These are phyloP conservation scores for Phaffomyces opuntiae DNA, from an alignment of 805 yeast species.

Conservation along the genomic window DNA sequence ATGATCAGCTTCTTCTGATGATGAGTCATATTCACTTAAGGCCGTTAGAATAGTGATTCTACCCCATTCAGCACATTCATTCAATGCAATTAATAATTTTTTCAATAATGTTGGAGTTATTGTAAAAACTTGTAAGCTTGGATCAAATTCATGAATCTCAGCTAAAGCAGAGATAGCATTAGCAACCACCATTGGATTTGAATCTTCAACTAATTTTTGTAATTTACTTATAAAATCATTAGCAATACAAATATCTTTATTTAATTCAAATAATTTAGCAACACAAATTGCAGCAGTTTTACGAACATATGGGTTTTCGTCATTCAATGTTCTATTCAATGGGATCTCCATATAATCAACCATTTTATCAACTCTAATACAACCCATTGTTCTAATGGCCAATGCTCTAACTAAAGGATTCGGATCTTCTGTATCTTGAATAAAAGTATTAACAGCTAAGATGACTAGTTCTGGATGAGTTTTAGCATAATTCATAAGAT, in stretches of 20 bases:
- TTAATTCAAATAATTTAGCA: slow-evolving; percentile 86
- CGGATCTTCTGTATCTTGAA: slow-evolving; percentile 90
- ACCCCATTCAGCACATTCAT: slow-evolving; percentile 99
- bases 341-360: slow-evolving; percentile 93
- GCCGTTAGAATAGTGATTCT: slow-evolving; percentile 84
- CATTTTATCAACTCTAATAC: slow-evolving; percentile 92
- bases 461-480: slow-evolving; percentile 93
- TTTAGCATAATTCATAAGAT: slow-evolving; percentile 96
- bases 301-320: slow-evolving; percentile 95
- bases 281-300: slow-evolving; percentile 98
- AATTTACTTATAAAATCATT: slow-evolving; percentile 75
- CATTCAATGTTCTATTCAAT: slow-evolving; percentile 71
- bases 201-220: slow-evolving; percentile 64
- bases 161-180: slow-evolving; percentile 82
- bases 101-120: slow-evolving; percentile 37
- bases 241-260: slow-evolving; percentile 74
- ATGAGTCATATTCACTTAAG: slow-evolving; percentile 60
- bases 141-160: slow-evolving; percentile 71
- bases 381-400: slow-evolving; percentile 98
- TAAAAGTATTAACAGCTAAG: slow-evolving; percentile 94
- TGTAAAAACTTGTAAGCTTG: slow-evolving; percentile 39
- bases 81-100: slow-evolving; percentile 73
- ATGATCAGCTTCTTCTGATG: slow-evolving; percentile 64
- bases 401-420: slow-evolving; percentile 93
- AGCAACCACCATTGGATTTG: slow-evolving; percentile 97